Conservation (phyloP, 371 early-diverging fungal species). For the Rhizopus sp. region DNA sequence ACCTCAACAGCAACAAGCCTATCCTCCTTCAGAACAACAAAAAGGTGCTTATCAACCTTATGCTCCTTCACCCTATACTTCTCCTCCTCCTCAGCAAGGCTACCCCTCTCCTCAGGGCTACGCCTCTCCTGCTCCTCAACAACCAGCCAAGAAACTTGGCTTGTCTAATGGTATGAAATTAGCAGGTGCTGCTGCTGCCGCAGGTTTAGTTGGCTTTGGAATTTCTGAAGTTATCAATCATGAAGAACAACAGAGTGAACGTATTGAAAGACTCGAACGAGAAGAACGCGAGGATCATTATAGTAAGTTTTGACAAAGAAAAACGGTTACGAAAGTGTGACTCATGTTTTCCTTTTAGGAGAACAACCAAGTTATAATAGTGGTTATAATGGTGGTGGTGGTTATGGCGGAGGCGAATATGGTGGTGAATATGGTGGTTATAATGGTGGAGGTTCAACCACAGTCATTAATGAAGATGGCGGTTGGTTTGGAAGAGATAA, state of each 20-base stretch:
- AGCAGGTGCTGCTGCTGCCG: conserved; percentile 44
- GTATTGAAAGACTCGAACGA: conserved; percentile 27
- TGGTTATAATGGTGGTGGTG: conserved; percentile 12
- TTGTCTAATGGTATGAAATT: conserved; percentile 48
- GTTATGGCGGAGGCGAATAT: conserved; percentile 6
- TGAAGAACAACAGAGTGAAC: conserved; percentile 37
- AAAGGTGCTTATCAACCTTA: conserved; percentile 2
- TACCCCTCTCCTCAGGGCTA: conserved; percentile 5
- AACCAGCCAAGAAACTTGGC: conserved; percentile 20
- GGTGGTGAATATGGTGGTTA: conserved; percentile 4
- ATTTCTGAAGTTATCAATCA: conserved; percentile 46
- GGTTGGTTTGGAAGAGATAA: conserved; percentile 44
- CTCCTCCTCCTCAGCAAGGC: conserved; percentile 6
- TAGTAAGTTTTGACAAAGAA: not conserved
- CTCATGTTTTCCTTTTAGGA: not conserved
- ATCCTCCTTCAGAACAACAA: conserved; percentile 4
- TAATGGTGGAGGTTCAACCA: conserved; percentile 18
- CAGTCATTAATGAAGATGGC: conserved; percentile 43
- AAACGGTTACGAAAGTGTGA: not conserved
- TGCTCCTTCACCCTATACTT: conserved; percentile 6
- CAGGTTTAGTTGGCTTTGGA: conserved; percentile 42
- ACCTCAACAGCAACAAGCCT: conserved; percentile 4
- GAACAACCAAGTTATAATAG: conserved; percentile 3
- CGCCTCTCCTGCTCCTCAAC: conserved; percentile 8
- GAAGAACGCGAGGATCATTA: conserved; percentile 31